Base-by-base conservation (phyloP, 2,329 filamentous ascomycete species). In the Akanthomyces muscarius region DNA sequence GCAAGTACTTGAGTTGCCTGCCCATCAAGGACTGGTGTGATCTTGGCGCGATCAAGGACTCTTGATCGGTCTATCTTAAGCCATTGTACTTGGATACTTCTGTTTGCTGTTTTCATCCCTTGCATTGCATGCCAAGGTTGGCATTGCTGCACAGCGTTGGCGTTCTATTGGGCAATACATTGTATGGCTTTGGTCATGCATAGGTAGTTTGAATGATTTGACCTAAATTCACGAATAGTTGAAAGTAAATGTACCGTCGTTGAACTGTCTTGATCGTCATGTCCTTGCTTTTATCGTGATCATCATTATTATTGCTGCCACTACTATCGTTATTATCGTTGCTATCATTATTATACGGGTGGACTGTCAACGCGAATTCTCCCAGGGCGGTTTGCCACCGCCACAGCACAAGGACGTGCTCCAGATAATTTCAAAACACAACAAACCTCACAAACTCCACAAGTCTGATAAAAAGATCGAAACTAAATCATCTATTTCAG, bases 1-100 rank as follows among this genome's bases (percentile, higher is more conserved):
- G 95, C 81, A 95, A 96, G 80, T 95, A 96, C 71, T 77, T 99
- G 69, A 96, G 90, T 74, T 99, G 95, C 73, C 78, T 99, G 85
- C 83, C 85, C 64, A 80, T 90, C 61, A 89, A 83, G 66, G 80
- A 86, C 69, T 90, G 88, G 88, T 90, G 88, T 69, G 83, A 88
- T 44, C 77, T 79, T 55, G 80, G 79, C 65, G 76, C 68, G 8
- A 72, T 76, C 51, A 65, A 73, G 63, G 60, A 69, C 33, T 14
- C 48, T 14, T 61, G 10, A 51, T 45, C 10, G 21, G n/a, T 3
- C 1, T 2, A 11, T 18, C 18, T 14, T 16, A 23, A n/a, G 2
- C 23, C 42, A 16, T 63, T 68, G 58, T 62, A 63, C 33, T 65
- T 64, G 25, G 63, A 65, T 23, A 30, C 13, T 25, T 57, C 55